Percentiles rank a stretch among this genome's conserved stretches.
phyloP scores from a whole-genome alignment of 192 early-diverging fungal species.

The Podila epicladia region DNA sequence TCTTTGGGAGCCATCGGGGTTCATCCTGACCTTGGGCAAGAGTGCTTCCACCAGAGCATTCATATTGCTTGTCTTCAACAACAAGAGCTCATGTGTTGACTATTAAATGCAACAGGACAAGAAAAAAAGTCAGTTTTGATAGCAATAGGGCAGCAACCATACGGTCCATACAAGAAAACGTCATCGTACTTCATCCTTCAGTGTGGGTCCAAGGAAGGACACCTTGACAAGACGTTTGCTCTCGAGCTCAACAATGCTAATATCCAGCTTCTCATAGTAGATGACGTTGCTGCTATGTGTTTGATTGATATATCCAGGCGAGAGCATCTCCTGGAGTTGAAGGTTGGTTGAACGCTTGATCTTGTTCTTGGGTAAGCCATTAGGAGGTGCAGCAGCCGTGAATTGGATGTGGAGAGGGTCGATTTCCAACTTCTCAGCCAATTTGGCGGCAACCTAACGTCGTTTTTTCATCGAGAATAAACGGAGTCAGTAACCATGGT shows the following conservation, averaged over 20 bases:
- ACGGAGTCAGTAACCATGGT: neutral
- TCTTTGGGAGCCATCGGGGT: conserved; percentile 50
- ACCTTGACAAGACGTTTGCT: conserved; percentile 78
- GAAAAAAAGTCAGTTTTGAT: neutral
- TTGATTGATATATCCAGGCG: conserved; percentile 22
- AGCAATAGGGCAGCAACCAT: neutral
- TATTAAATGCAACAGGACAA: neutral
- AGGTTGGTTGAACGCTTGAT: conserved; percentile 46
- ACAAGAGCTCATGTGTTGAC: conserved; percentile 68
- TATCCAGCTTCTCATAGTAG: conserved; percentile 87
- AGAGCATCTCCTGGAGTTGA: conserved; percentile 53
- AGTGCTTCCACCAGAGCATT: conserved; percentile 61
- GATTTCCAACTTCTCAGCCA: conserved; percentile 68
- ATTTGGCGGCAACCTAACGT: conserved; percentile 60
- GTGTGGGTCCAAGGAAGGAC: conserved; percentile 68
- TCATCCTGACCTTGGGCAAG: conserved; percentile 59
- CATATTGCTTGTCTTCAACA: conserved; percentile 69
- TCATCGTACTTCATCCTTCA: conserved; percentile 68
- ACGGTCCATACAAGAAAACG: neutral
- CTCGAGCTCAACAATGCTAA: conserved; percentile 85
- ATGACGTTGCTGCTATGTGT: conserved; percentile 55
- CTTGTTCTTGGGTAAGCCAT: conserved; percentile 33
- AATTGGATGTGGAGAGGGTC: conserved; percentile 84
- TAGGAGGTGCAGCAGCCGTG: conserved; percentile 50
- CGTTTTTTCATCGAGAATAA: neutral